phyloP scores from a whole-genome alignment of 768 basidiomycete species.

The Suillus hirtellus region DNA sequence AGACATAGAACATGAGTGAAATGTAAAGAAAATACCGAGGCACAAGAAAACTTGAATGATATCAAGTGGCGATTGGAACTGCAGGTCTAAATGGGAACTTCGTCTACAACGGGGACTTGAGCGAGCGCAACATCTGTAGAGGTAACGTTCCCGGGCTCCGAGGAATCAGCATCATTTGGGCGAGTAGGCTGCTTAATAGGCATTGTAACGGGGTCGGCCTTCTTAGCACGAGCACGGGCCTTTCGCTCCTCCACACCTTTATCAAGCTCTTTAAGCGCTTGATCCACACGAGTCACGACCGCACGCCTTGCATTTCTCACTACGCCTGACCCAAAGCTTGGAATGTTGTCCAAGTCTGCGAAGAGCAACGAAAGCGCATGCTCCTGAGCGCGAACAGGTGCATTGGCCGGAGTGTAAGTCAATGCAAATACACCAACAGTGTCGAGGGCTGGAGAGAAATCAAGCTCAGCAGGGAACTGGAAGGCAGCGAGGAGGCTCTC shows the following conservation, averaged over 20 bases:
- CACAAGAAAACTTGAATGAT: background rate
- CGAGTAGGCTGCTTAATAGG: background rate
- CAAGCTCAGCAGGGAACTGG: conserved; percentile 34
- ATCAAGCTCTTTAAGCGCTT: conserved; percentile 55
- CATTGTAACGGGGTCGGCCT: background rate
- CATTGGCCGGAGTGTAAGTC: conserved; percentile 58
- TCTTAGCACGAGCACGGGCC: conserved; percentile 11
- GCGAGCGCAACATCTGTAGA: background rate
- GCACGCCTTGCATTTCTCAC: conserved; percentile 54
- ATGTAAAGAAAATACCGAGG: background rate
- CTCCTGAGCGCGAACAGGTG: conserved; percentile 61
- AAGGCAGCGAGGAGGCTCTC: conserved; percentile 40
- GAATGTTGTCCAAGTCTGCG: conserved; percentile 56
- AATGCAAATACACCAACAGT: conserved; percentile 36
- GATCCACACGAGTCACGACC: conserved; percentile 57
- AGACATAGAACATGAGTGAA: background rate
- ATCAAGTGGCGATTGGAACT: background rate
- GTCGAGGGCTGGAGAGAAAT: conserved; percentile 25
- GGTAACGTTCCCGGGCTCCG: background rate
- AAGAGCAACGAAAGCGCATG: conserved; percentile 59
- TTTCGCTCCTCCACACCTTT: conserved; percentile 42
- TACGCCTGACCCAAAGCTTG: conserved; percentile 56
- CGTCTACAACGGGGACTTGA: background rate
- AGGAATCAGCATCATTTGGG: background rate
- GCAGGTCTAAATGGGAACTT: background rate